Evolutionary conservation across 2,329 filamentous ascomycete genomes (phyloP), one percentile per base, ranked within the genome.

Genomic region (Colletotrichum tropicicola): DNA sequence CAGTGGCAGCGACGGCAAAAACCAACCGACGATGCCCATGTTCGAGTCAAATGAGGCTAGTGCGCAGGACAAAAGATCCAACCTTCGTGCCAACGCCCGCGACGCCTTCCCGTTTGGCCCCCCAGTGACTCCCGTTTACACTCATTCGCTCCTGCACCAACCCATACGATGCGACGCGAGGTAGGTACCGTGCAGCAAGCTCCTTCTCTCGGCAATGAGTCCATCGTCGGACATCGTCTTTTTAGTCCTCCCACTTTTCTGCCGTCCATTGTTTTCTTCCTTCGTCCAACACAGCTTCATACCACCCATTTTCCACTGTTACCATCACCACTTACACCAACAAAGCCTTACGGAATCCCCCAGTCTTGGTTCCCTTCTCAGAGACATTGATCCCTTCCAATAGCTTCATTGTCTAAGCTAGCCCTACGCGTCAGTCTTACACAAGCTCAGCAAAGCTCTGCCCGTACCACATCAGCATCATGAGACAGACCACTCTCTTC

Each of bases 401-500:
- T 23, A 44, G 27, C 27, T 45, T 51, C 45, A 28, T 57, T 25
- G 21, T 35, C 19, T 12, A 43, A 21, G 15, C 32, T n/a, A n/a
- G 13, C 32, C n/a, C 32, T 35, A n/a, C n/a, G n/a, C n/a, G n/a
- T n/a, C n/a, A n/a, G 32, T 6, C 32, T 15, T 12, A 12, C 12
- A 12, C 5, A 35, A n/a, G 12, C 13, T 35, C 32, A 35, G n/a
- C 9, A 6, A 12, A n/a, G 7, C 28, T 25, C 17, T 15, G 41
- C 17, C 30, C 9, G 12, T 27, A 15, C 44, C 12, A 49, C 35
- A 23, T n/a, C 35, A 25, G 12, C 39, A 57, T 35, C 19, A 66
- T 64, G 59, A 66, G 47, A 54, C 63, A 66, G 41, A 49, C 59
- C 6, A 37, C 41, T 17, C n/a, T 66, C 35, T 21, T 66, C 53